phyloP scores from a whole-genome alignment of 2,329 filamentous ascomycete species.

The Pezicula carpinea region DNA sequence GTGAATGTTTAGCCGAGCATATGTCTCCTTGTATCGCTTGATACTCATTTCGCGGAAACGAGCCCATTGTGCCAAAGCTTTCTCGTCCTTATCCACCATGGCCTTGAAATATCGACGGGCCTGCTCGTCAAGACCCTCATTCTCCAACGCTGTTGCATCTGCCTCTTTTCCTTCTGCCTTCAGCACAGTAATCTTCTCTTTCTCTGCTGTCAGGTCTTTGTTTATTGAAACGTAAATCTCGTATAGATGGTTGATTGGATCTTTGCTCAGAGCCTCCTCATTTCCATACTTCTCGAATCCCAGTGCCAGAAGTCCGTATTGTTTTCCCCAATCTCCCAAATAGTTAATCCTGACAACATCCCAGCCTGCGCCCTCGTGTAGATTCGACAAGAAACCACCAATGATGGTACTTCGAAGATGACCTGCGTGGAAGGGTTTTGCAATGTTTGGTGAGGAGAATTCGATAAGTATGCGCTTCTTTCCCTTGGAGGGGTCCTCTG shows the following conservation, averaged over 20 bases:
- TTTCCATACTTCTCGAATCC: conserved; percentile 72
- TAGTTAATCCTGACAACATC: conserved; percentile 71
- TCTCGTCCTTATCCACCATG: conserved; percentile 63
- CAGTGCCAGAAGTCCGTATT: conserved; percentile 64
- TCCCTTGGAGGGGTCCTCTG: conserved; percentile 47
- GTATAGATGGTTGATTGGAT: conserved; percentile 79
- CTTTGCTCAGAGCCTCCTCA: conserved; percentile 63
- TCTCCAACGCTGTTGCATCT: conserved; percentile 44
- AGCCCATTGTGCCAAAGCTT: conserved; percentile 58
- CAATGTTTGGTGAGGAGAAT: conserved; percentile 82
- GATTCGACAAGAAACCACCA: conserved; percentile 65
- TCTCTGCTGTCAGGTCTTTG: conserved; percentile 57
- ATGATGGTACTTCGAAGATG: conserved; percentile 76
- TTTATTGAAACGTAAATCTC: conserved; percentile 78
- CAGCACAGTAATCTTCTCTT: conserved; percentile 54
- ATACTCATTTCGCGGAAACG: conserved; percentile 65
- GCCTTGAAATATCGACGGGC: conserved; percentile 68
- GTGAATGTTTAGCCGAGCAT: conserved; percentile 64
- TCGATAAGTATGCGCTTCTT: conserved; percentile 62
- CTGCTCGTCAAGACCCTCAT: conserved; percentile 64
- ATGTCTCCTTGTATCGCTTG: conserved; percentile 61
- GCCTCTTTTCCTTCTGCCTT: conserved; percentile 34
- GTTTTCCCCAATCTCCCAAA: conserved; percentile 75
- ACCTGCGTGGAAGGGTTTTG: conserved; percentile 74
- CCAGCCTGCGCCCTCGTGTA: conserved; percentile 66